Conservation (phyloP, 208 protist genomes). For the Blastocrithidia nonstop region DNA sequence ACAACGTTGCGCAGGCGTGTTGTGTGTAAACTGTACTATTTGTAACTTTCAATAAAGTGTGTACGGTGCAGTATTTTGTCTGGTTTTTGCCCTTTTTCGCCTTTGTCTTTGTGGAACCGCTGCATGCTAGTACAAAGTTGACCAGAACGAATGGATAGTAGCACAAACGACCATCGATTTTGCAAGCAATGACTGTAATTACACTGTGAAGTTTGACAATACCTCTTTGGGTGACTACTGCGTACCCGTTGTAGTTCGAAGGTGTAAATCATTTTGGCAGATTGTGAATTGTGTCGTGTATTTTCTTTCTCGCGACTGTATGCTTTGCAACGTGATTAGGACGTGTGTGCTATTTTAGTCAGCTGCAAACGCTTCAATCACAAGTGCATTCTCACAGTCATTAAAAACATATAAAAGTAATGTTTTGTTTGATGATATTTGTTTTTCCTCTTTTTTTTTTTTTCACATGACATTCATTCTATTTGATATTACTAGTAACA, state of each 20-base stretch:
- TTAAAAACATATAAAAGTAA: too few relatives aligned
- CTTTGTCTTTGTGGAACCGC: constrained; percentile 53
- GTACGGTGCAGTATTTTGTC: constrained; percentile 92
- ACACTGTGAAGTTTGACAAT: constrained; percentile 47
- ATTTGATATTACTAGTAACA: too few relatives aligned
- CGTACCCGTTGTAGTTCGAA: constrained; percentile 74
- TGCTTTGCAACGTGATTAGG: constrained; percentile 41
- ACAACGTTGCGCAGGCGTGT: constrained; percentile 57
- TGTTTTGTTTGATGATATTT: too few relatives aligned
- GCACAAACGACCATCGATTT: constrained; percentile 5
- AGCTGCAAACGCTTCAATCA: too few relatives aligned
- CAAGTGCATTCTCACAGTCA: too few relatives aligned
- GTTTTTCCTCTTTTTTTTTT: too few relatives aligned
- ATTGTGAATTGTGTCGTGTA: constrained; percentile 62
- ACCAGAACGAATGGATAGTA: neutral
- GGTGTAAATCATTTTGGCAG: constrained; percentile 61
- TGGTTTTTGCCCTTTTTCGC: constrained; percentile 83
- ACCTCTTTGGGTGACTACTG: constrained; percentile 59
- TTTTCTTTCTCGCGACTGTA: constrained; percentile 79
- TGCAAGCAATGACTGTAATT: constrained; percentile 11
- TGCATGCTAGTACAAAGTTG: constrained; percentile 3
- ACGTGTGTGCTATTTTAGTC: constrained; percentile 22
- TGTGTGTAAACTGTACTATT: constrained; percentile 81
- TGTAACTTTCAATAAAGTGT: constrained; percentile 91
- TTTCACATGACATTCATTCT: too few relatives aligned